These are phyloP conservation scores for Ophiostoma piceae DNA, from an alignment of 2,329 filamentous ascomycete genomes.

Conservation along the genomic window DNA sequence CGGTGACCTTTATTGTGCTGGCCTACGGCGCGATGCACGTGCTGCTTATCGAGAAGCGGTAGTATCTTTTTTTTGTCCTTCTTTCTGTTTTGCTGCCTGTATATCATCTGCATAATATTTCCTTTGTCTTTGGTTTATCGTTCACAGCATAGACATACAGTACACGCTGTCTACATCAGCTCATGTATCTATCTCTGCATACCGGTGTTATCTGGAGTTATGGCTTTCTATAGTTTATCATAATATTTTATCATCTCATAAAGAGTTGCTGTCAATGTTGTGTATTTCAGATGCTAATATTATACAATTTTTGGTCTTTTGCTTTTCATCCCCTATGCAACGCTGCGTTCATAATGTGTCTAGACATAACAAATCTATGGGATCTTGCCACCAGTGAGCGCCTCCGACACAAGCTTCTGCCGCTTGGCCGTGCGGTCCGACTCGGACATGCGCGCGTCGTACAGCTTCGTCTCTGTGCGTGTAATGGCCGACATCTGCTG, in stretches of 20 bases:
- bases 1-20: conserved; percentile 73
- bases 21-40: conserved; percentile 93
- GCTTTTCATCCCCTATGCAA: background rate
- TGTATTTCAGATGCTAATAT: background rate
- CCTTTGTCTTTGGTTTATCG: background rate
- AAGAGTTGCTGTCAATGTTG: background rate
- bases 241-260: background rate
- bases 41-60: conserved; percentile 82
- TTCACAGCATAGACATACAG: background rate
- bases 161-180: background rate
- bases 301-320: conserved; percentile 3
- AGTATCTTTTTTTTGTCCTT: conserved; percentile 28
- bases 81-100: background rate
- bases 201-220: background rate
- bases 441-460: conserved; percentile 38
- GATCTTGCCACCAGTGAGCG: conserved; percentile 56
- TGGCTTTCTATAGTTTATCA: background rate
- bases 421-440: conserved; percentile 44
- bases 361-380: conserved; percentile 24
- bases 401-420: conserved; percentile 52
- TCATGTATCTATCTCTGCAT: background rate
- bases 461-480: conserved; percentile 34
- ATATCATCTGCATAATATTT: background rate
- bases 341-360: background rate
- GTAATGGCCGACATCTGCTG: conserved; percentile 41